Percentiles rank a stretch among this genome's conserved stretches.
phyloP scores from a whole-genome alignment of 352 stramenopile species.

The Globisporangium perplexum region DNA sequence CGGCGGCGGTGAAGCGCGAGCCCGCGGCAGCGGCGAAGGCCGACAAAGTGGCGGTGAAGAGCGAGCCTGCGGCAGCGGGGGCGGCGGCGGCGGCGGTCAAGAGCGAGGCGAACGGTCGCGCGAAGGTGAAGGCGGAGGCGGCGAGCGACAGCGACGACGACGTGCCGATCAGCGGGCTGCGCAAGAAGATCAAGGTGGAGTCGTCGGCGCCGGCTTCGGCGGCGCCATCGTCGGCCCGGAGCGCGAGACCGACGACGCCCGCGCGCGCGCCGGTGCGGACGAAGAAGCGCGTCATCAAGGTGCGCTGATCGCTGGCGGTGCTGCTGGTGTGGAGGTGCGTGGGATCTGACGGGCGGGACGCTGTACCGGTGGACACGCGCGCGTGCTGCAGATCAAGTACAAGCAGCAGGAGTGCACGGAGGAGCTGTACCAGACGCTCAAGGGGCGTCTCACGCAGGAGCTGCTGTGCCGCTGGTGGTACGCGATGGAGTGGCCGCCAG shows the following conservation, averaged over 20 bases:
- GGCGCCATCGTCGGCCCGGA: constrained; percentile 14
- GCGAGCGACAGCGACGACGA: constrained; percentile 72
- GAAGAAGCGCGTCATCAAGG: constrained; percentile 68
- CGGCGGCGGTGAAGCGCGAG: constrained; percentile 8
- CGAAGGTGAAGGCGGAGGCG: constrained; percentile 22
- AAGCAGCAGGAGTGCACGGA: constrained; percentile 84
- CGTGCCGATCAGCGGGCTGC: constrained; percentile 59
- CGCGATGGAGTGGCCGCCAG: constrained; percentile 67
- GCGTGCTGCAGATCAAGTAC: constrained; percentile 52
- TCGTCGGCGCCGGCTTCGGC: constrained; percentile 2
- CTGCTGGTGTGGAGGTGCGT: too few relatives aligned
- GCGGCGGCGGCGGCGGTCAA: constrained; percentile 6
- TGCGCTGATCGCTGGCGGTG: constrained; percentile 2
- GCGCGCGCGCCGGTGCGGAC: constrained; percentile 14
- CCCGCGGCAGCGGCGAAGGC: too few relatives aligned
- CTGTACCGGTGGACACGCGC: background rate
- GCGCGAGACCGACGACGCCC: constrained; percentile 4
- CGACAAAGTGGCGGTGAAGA: constrained; percentile 9
- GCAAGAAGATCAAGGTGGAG: constrained; percentile 61
- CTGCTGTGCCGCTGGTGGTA: constrained; percentile 87
- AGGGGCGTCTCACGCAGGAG: constrained; percentile 69
- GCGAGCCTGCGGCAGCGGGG: constrained; percentile 4
- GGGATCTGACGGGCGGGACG: too few relatives aligned
- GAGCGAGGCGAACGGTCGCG: constrained; percentile 12
- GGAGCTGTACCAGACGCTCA: constrained; percentile 73